A percentile compares a stretch with the other conserved stretches of the same genome.
Evolutionary conservation across 2,329 filamentous ascomycete species (phyloP).

Genomic region (Aspergillus eucalypticola): DNA sequence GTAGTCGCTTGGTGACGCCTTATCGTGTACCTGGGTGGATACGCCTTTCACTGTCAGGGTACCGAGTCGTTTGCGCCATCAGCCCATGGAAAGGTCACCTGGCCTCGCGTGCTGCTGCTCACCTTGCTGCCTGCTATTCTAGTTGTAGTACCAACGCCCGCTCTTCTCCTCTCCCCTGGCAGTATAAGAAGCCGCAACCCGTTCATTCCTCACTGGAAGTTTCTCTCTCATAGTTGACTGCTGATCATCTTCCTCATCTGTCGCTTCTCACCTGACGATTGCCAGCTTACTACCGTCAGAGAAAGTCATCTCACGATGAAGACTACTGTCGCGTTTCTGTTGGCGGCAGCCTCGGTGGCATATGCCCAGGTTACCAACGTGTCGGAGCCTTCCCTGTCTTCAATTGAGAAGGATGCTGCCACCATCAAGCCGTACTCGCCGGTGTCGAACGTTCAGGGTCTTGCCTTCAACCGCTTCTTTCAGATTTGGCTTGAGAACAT

Average conservation of each 20-base stretch:
- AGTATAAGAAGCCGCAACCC: background rate
- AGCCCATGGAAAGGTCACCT: background rate
- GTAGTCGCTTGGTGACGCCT: background rate
- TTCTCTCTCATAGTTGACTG: background rate
- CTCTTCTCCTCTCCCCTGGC: background rate
- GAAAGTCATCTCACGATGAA: conserved; percentile 37
- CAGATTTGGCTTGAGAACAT: conserved; percentile 80
- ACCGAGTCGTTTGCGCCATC: background rate
- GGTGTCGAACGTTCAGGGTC: conserved; percentile 66
- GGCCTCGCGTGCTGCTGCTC: background rate
- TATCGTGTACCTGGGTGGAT: conserved; percentile 1
- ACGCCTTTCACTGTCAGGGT: background rate
- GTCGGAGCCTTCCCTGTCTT: conserved; percentile 28
- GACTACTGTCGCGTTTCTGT: conserved; percentile 38
- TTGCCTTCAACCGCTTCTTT: conserved; percentile 70
- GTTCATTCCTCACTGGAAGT: background rate
- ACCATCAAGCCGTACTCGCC: conserved; percentile 64
- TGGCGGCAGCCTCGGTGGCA: conserved; percentile 29
- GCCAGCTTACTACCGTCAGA: background rate
- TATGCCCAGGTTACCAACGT: conserved; percentile 29
- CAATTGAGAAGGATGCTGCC: conserved; percentile 44
- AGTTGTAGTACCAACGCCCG: background rate
- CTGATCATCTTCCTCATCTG: conserved; percentile 7
- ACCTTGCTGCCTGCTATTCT: background rate
- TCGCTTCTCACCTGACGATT: background rate